Percentiles rank a stretch among this genome's conserved stretches.
Conservation (phyloP, 1,284 basidiomycete species). For the Neolentinus lepideus region DNA sequence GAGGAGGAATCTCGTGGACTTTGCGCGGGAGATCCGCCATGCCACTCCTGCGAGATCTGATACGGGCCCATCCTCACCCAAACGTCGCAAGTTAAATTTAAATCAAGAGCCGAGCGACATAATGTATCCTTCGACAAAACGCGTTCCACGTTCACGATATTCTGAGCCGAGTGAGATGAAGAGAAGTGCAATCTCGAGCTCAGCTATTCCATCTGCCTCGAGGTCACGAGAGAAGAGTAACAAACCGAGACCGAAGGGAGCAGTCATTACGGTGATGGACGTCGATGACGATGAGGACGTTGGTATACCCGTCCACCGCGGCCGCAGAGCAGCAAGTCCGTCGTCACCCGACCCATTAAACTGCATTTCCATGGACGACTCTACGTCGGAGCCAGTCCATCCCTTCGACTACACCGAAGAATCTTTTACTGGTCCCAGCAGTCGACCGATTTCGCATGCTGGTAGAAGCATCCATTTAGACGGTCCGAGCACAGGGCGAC, state of each 20-base stretch:
- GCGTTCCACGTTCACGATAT: background rate
- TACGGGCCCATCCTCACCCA: background rate
- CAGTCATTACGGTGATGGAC: background rate
- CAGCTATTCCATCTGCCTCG: background rate
- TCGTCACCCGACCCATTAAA: background rate
- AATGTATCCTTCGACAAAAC: background rate
- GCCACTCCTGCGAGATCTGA: background rate
- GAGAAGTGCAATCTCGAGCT: background rate
- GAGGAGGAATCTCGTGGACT: background rate
- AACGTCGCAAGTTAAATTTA: background rate
- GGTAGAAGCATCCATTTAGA: background rate
- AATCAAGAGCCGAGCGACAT: background rate
- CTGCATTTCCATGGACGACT: background rate
- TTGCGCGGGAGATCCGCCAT: background rate
- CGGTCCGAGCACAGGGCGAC: background rate
- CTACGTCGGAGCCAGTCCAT: background rate
- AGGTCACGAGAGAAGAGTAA: background rate
- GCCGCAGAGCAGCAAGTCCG: background rate
- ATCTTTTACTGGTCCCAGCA: slow-evolving; percentile 11
- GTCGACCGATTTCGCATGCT: slow-evolving; percentile 5
- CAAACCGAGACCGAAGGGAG: background rate
- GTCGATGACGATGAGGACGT: background rate
- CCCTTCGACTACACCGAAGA: background rate
- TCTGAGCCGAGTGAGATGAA: background rate
- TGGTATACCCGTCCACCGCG: background rate